Evolutionary conservation across 148 eudicot genomes (phyloP).

Genomic region (Cornus suecica): DNA sequence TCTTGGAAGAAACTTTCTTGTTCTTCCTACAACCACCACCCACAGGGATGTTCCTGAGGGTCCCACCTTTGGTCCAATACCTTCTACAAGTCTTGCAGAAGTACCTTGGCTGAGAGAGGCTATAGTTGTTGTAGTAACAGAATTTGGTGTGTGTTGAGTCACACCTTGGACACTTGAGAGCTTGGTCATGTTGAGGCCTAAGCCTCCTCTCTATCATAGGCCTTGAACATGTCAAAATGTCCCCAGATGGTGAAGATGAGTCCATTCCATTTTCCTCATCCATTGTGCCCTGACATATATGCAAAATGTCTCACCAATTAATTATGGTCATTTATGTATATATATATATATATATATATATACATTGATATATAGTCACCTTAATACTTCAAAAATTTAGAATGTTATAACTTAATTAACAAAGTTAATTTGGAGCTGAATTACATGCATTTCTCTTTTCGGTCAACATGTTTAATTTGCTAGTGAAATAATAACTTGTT

Average conservation of each 20-base stretch:
- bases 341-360: neutral
- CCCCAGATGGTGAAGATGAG: constrained; percentile 57
- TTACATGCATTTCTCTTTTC: no score
- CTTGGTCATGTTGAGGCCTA: constrained; percentile 77
- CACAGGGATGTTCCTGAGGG: constrained; percentile 83
- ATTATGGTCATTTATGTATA: constrained; percentile 13
- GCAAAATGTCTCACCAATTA: neutral
- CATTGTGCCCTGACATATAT: constrained; percentile 29
- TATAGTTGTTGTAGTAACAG: constrained; percentile 93
- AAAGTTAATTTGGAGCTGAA: neutral
- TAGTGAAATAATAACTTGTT: no score
- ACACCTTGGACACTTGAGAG: constrained; percentile 76
- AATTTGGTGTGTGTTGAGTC: constrained; percentile 85
- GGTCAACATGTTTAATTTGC: no score
- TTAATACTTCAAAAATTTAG: no score
- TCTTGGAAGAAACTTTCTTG: constrained; percentile 53
- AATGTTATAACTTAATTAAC: no score
- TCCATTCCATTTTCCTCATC: constrained; percentile 27
- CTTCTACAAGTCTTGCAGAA: constrained; percentile 92
- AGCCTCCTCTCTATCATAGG: constrained; percentile 63
- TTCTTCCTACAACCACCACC: constrained; percentile 84
- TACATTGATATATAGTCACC: no score
- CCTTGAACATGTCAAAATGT: constrained; percentile 63
- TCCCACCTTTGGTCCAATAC: constrained; percentile 88
- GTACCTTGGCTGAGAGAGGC: constrained; percentile 82